Evolutionary conservation across 169 alveolate species (phyloP), one percentile per base, ranked within the genome.

Genomic region (Plasmodium inui): DNA sequence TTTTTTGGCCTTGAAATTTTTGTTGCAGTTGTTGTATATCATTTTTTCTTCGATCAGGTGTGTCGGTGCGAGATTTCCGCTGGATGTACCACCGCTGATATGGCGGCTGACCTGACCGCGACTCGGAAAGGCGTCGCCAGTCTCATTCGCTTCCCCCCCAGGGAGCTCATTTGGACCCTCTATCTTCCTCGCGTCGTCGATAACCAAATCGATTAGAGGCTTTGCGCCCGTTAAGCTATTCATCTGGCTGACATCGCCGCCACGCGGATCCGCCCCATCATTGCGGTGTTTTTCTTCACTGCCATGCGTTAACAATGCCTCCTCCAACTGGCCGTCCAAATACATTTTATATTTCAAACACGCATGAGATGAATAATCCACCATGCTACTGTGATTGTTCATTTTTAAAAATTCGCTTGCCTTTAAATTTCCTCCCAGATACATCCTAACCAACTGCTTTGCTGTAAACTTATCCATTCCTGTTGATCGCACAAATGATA

Each of bases 401-500:
- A 41, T 79, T 88, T 88, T 88, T 88, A 88, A 73, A 88, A 57
- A 88, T 79, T 78, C 89, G 61, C 82, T 93, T 30, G 97, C 97
- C 32, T 94, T 91, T 39, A 86, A 92, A 90, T 96, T 96, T 14
- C 97, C 97, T 32, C 97, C 97, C 28, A 82, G 74, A 17, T 95
- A 71, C 95, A 98, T 93, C 82, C 98, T 83, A 30, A 92, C 83
- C 83, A 96, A 93, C 85, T 98, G 99, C 84, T 95, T 96, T 83
- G 98, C 96, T 37, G 98, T 97, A 96, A 98, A 98, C 50, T 97
- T 97, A 84, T 98, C 99, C 98, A 98, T 97, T 83, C 98, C 98
- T 50, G 96, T 92, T 67, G 99, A 97, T 71, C 99, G 83, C 57
- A 99, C 99, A 96, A 98, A 98, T 46, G 99, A 98, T 26, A 98